Conservation (phyloP, 1,284 basidiomycete species). For the Hortiboletus rubellus region DNA sequence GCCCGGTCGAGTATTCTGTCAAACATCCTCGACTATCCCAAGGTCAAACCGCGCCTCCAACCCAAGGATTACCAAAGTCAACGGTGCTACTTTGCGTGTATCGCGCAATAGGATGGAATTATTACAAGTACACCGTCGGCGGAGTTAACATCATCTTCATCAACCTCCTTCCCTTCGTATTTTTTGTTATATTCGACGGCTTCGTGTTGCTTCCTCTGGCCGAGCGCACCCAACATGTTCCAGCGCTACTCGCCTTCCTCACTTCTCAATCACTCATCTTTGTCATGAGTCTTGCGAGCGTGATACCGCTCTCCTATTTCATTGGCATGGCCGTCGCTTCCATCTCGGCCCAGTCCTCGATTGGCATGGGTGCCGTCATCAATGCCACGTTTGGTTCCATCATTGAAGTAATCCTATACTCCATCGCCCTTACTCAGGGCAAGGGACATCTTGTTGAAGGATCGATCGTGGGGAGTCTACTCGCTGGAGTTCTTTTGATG, state of each 20-base stretch:
- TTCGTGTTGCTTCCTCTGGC: conserved; percentile 78
- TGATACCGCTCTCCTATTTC: conserved; percentile 98
- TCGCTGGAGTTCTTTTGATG: conserved; percentile 97
- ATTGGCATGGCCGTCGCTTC: conserved; percentile 99
- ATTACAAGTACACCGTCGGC: conserved; percentile 99
- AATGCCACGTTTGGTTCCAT: conserved; percentile 99
- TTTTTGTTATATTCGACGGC: conserved; percentile 95
- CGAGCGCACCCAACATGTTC: conserved; percentile 61
- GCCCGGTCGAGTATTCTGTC: conserved; percentile 48
- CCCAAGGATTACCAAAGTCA: conserved; percentile 68
- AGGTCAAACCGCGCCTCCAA: conserved; percentile 70
- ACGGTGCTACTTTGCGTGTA: conserved; percentile 96
- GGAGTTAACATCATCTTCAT: conserved; percentile 99
- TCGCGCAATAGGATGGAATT: conserved; percentile 86
- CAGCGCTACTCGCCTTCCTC: conserved; percentile 67
- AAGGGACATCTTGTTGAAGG: conserved; percentile 97
- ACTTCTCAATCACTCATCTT: conserved; percentile 85
- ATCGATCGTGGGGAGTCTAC: conserved; percentile 90
- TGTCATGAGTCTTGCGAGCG: conserved; percentile 80
- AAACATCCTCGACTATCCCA: conserved; percentile 57
- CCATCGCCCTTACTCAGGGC: conserved; percentile 83
- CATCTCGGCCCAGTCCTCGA: conserved; percentile 96
- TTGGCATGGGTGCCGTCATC: conserved; percentile 99
- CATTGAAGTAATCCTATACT: conserved; percentile 96
- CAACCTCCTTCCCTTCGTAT: conserved; percentile 91